Evolutionary conservation across 2,329 filamentous ascomycete species (phyloP).

Genomic region (Ophiostoma ips): DNA sequence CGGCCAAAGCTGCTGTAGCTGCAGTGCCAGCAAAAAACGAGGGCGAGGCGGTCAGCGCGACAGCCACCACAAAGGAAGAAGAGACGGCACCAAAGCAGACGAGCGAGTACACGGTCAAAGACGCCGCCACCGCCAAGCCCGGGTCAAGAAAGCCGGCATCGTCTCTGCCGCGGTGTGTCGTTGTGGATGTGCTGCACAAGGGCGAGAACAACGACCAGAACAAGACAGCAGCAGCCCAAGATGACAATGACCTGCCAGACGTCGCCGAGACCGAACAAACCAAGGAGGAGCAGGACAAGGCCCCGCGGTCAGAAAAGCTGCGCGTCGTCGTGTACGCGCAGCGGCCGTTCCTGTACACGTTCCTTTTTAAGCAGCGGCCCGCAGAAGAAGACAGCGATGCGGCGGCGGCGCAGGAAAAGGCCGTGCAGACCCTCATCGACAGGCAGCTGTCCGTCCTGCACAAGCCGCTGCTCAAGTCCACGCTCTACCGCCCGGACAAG

Average conservation of each 20-base stretch:
- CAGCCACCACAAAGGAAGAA: not conserved
- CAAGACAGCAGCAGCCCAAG: not conserved
- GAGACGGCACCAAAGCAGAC: not conserved
- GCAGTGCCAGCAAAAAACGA: too few relatives aligned
- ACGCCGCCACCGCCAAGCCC: not conserved
- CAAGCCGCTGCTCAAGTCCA: constrained; percentile 42
- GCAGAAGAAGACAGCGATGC: not conserved
- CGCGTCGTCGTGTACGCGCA: constrained; percentile 61
- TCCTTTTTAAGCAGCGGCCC: constrained; percentile 53
- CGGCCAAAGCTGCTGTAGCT: too few relatives aligned
- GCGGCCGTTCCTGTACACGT: constrained; percentile 63
- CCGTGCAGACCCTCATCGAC: constrained; percentile 7
- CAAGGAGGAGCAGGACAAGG: not conserved
- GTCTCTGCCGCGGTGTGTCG: constrained; percentile 48
- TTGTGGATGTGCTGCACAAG: constrained; percentile 42
- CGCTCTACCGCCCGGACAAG: constrained; percentile 39
- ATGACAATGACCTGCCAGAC: too few relatives aligned
- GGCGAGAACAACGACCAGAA: too few relatives aligned
- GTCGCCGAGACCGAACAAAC: not conserved
- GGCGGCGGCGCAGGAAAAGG: not conserved
- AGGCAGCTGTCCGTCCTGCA: constrained; percentile 43
- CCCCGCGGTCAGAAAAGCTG: constrained; percentile 39
- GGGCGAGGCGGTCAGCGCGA: constrained; percentile 14
- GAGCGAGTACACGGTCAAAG: not conserved
- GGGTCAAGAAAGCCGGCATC: not conserved